Conservation (phyloP, 2,329 filamentous ascomycete genomes). For the Paecilomyces niveus region DNA sequence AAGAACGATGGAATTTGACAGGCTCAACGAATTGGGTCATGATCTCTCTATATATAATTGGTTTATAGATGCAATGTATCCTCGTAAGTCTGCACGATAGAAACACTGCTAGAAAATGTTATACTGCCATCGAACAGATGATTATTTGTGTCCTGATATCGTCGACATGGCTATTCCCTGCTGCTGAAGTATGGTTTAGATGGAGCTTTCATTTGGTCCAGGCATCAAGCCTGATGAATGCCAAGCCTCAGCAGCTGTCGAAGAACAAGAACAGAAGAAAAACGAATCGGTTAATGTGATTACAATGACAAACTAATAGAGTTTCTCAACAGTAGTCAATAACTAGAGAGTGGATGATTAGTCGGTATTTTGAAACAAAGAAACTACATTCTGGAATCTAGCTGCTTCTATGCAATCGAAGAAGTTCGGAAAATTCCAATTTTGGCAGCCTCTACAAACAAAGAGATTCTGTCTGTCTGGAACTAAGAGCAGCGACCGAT, state of each 20-base stretch:
- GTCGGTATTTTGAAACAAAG: not conserved
- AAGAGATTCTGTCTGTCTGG: not conserved
- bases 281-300: no score
- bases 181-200: no score
- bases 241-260: no score
- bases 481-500: not conserved
- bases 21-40: no score
- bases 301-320: not conserved
- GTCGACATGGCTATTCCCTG: no score
- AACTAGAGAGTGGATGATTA: not conserved
- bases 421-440: not conserved
- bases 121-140: not conserved
- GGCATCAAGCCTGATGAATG: no score
- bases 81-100: not conserved
- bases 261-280: no score
- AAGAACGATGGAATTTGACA: no score
- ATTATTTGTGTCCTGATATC: not conserved
- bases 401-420: not conserved
- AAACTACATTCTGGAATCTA: not conserved
- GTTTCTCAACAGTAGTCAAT: not conserved
- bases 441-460: not conserved
- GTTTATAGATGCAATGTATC: not conserved
- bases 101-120: not conserved
- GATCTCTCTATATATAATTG: not conserved
- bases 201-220: no score